Evolutionary conservation across 768 basidiomycete species (phyloP), one percentile per base, ranked within the genome.

Genomic region (Butyriboletus loyo): DNA sequence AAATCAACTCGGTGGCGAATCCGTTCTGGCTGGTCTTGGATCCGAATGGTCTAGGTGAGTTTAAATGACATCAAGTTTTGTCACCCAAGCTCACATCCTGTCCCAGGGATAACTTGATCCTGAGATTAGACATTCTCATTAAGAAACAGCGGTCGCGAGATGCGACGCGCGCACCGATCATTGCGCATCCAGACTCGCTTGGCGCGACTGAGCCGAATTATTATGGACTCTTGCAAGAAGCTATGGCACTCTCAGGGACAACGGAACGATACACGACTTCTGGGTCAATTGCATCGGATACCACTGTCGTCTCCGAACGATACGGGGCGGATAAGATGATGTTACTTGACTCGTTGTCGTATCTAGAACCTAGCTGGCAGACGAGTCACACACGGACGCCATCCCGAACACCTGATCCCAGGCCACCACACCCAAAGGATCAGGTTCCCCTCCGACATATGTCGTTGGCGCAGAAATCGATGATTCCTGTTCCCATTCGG

Each of bases 401-500:
- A 5, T 76, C 69, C 4, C 75, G 82, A 14, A 79, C 75, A 36
- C 78, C 76, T 1, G 52, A 72, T 14, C 74, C 79, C 0, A 77
- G 73, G 56, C 55, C 68, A 1, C 67, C 70, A 11, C 79, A 76
- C 51, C 86, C 86, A 0, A 89, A 82, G 67, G 86, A 88, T 28
- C 74, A 83, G 17, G 85, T 89, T 3, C 69, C 76, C 19, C 74
- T 91, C 10, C 76, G 85, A 32, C 83, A 77, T 13, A 77, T 81
- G 2, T 78, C 83, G 0, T 62, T 69, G 5, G 66, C 66, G 35
- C 51, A 44, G 21, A 52, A 61, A 9, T 76, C 78, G 2, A 67
- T 72, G 64, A 75, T 84, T 13, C 81, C 83, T 0, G 68, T 76
- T 3, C 57, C 62, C 34, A 64, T 72, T 43, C 76, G 74, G 19